Percentiles rank a stretch among this genome's conserved stretches.
Conservation (phyloP, 108 stramenopile species). For the Pseudonitzschia multistriata region DNA sequence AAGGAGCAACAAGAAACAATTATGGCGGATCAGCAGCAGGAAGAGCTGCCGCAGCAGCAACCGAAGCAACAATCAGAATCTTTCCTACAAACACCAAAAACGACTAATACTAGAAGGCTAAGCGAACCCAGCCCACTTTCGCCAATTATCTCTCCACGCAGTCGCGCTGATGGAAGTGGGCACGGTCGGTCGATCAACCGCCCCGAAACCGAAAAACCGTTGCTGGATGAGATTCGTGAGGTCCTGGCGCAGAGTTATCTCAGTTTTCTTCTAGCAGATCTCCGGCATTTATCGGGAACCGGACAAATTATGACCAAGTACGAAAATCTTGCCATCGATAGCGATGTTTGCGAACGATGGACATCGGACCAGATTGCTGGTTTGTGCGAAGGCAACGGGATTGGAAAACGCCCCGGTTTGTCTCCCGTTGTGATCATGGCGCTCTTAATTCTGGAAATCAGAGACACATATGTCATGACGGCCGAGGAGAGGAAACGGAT, state of each 20-base stretch:
- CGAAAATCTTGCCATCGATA: constrained; percentile 58
- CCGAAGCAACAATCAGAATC: neutral
- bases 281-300: constrained; percentile 60
- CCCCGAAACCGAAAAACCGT: neutral
- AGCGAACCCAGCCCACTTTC: too few relatives aligned
- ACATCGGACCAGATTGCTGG: constrained; percentile 35
- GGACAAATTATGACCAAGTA: constrained; percentile 63
- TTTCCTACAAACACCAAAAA: neutral
- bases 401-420: constrained; percentile 27
- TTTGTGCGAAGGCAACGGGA: constrained; percentile 16
- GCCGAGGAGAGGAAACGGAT: constrained; percentile 7
- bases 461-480: constrained; percentile 12
- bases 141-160: neutral
- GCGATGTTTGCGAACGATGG: constrained; percentile 39
- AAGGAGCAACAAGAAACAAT: too few relatives aligned
- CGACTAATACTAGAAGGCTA: too few relatives aligned
- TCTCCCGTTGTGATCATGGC: constrained; percentile 68
- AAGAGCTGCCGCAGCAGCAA: too few relatives aligned
- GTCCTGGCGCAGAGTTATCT: constrained; percentile 52
- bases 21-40: too few relatives aligned
- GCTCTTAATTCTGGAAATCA: constrained; percentile 60
- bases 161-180: neutral
- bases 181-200: neutral
- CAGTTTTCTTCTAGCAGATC: constrained; percentile 68
- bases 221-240: constrained; percentile 21